A percentile compares a stretch with the other conserved stretches of the same genome.
phyloP scores from a whole-genome alignment of 257 asterid genomes.

The Nicotiana noctiflora region DNA sequence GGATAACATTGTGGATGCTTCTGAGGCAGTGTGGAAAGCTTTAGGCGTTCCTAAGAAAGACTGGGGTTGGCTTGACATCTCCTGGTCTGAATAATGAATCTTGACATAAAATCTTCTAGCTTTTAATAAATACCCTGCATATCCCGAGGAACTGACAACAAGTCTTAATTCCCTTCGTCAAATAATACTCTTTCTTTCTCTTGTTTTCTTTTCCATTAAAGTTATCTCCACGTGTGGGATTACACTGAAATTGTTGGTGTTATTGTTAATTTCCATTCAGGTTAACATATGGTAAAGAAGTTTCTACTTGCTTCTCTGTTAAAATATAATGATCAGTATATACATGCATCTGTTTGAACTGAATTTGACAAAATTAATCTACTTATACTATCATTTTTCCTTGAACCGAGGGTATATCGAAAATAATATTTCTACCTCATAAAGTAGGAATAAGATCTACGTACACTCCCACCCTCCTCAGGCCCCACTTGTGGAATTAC shows the following conservation, averaged over 20 bases:
- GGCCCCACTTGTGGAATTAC: too few relatives aligned
- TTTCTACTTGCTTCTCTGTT: background rate
- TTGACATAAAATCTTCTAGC: background rate
- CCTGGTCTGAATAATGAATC: background rate
- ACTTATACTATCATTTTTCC: background rate
- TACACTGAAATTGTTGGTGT: too few relatives aligned
- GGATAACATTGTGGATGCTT: conserved; percentile 27
- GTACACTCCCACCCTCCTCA: too few relatives aligned
- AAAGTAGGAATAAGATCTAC: too few relatives aligned
- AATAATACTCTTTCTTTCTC: background rate
- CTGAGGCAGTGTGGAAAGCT: conserved; percentile 34
- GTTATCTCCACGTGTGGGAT: background rate
- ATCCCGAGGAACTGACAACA: background rate
- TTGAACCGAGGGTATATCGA: background rate
- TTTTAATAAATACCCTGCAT: background rate
- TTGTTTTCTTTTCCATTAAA: background rate
- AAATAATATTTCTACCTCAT: too few relatives aligned
- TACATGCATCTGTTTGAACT: background rate
- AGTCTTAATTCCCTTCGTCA: background rate
- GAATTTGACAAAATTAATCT: background rate
- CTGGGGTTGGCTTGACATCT: background rate
- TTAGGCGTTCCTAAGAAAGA: conserved; percentile 18
- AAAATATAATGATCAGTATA: background rate
- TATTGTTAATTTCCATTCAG: background rate
- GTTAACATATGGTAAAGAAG: background rate